These are phyloP conservation scores for Alloascoidea hylecoeti DNA, from an alignment of 805 yeast genomes.

Conservation along the genomic window DNA sequence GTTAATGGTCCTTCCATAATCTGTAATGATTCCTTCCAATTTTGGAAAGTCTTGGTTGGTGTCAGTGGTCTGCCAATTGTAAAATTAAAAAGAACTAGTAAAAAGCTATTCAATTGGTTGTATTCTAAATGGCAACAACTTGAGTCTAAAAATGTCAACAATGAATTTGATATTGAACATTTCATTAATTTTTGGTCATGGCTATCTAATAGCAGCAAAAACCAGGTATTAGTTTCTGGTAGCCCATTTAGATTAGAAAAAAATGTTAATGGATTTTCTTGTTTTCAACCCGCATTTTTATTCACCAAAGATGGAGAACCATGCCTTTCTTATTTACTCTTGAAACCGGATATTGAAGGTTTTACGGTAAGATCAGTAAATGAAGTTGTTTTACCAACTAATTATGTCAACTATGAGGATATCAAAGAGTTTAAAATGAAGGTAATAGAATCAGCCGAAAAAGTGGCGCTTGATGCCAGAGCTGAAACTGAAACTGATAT, in stretches of 20 bases:
- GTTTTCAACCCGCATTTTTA: background rate
- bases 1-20: slow-evolving; percentile 1
- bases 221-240: too few species aligned
- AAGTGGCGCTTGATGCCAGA: too few species aligned
- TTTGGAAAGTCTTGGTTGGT: background rate
- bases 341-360: too few species aligned
- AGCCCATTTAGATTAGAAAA: background rate
- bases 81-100: background rate
- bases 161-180: background rate
- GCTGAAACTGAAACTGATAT: too few species aligned
- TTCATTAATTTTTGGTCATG: background rate
- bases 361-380: too few species aligned
- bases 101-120: slow-evolving; percentile 1
- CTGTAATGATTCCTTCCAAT: slow-evolving; percentile 1
- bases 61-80: background rate
- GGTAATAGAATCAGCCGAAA: too few species aligned
- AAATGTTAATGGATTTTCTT: background rate
- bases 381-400: too few species aligned
- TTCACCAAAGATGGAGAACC: background rate
- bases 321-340: background rate
- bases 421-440: too few species aligned
- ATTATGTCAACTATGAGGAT: too few species aligned
- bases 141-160: background rate
- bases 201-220: background rate
- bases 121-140: background rate